Evolutionary conservation across 108 stramenopile species (phyloP), one percentile per base, ranked within the genome.

Genomic region (Discostella pseudostelligera): DNA sequence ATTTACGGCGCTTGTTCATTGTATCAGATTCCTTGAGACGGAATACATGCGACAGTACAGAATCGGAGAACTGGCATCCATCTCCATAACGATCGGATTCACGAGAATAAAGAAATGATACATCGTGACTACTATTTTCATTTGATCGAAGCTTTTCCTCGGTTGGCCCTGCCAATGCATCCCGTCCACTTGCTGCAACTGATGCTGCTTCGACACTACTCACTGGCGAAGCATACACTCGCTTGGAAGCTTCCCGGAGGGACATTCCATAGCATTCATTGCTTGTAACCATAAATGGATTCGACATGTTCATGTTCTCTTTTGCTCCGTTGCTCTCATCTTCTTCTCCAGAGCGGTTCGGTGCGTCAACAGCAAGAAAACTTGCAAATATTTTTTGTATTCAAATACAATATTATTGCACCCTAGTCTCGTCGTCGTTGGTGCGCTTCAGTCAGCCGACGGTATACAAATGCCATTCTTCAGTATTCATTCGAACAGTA

Each of bases 261-360:
- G 77, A 60, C 46, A 78, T 63, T 13, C 81, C 81, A 25, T 78
- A 78, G 61, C 68, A 64, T 58, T 77, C 68, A 54, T 81, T 81
- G 76, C 73, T 77, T 43, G 81, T 81, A 25, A 72, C 72, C 81
- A 81, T 77, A 62, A 81, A 81, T 12, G 81, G 81, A 57, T 81
- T 81, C 5, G 56, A 21, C 21, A 51, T 60, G 3, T 29, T 11
- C 42, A 10, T 46, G 8, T 14, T 45, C 35, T 16, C 14, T 51
- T 14, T 17, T 35, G 13, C n/a, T 16, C 14, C 39, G 20, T 36
- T 39, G 20, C 19, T 59, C 58, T 19, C 35, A 58, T 21, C 24
- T 21, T 49, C 49, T 14, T 20, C 32, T 53, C 39, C 13, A 14
- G 60, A 16, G 4, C 12, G 42, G 9, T 25, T 24, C 8, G 11